These are phyloP conservation scores for Tremella mesenterica DNA, from an alignment of 768 basidiomycete genomes.

Conservation along the genomic window DNA sequence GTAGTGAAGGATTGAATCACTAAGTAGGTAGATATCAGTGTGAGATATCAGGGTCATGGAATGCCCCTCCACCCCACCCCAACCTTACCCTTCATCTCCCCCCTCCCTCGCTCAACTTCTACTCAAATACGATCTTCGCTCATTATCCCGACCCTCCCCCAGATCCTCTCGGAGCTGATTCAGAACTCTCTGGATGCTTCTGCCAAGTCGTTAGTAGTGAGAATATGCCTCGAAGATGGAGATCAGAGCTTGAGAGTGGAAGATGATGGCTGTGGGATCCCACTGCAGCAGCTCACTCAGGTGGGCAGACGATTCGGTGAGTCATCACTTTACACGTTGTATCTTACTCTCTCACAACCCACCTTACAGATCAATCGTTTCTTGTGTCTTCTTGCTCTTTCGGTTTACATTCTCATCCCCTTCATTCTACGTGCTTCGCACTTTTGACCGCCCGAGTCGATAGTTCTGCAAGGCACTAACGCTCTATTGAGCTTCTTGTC, in stretches of 20 bases:
- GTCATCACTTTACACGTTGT: no score
- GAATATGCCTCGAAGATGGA: constrained; percentile 54
- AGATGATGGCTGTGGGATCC: constrained; percentile 76
- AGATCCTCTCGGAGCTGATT: constrained; percentile 72
- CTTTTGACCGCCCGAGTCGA: no score
- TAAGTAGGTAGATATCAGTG: no score
- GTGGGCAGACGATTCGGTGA: constrained; percentile 64
- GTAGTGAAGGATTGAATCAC: no score
- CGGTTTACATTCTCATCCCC: no score
- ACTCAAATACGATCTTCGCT: constrained; percentile 70
- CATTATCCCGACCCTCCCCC: constrained; percentile 70
- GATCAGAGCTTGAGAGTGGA: constrained; percentile 77
- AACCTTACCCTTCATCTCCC: constrained; percentile 14
- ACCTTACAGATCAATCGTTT: background rate
- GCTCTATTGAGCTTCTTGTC: no score
- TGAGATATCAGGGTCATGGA: background rate
- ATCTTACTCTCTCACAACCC: background rate
- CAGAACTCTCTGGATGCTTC: constrained; percentile 84
- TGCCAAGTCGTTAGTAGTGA: constrained; percentile 60
- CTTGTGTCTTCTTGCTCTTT: no score
- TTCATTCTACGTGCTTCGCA: no score
- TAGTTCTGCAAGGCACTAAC: no score
- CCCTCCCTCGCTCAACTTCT: constrained; percentile 56
- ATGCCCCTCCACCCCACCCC: background rate
- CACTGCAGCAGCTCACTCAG: constrained; percentile 52